These are phyloP conservation scores for Pseudopithomyces maydicus DNA, from an alignment of 2,329 filamentous ascomycete species.

Conservation along the genomic window DNA sequence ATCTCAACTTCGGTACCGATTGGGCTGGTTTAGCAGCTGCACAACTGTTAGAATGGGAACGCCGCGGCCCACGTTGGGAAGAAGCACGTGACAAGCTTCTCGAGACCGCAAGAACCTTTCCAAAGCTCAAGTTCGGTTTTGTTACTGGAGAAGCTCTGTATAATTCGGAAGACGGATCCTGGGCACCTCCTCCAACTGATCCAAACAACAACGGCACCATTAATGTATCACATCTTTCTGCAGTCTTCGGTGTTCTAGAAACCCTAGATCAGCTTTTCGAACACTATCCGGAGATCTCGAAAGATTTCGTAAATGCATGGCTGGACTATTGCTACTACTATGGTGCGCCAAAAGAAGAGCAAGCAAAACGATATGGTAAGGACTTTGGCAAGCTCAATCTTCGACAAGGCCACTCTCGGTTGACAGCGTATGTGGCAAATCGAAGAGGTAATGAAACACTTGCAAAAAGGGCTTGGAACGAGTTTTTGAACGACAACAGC, in stretches of 20 bases:
- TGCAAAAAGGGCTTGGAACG: slow-evolving; percentile 59
- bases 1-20: slow-evolving; percentile 63
- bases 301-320: slow-evolving; percentile 60
- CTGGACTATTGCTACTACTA: slow-evolving; percentile 67
- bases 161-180: slow-evolving; percentile 55
- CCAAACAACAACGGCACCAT: slow-evolving; percentile 58
- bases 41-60: slow-evolving; percentile 66
- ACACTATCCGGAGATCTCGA: slow-evolving; percentile 54
- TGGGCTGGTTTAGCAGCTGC: slow-evolving; percentile 62
- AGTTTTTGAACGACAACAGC: slow-evolving; percentile 54
- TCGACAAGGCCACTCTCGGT: slow-evolving; percentile 62
- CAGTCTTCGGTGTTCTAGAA: slow-evolving; percentile 64
- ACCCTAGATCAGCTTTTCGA: slow-evolving; percentile 62
- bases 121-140: slow-evolving; percentile 62
- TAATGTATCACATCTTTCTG: slow-evolving; percentile 60
- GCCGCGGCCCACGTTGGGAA: slow-evolving; percentile 59
- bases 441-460: slow-evolving; percentile 53
- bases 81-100: slow-evolving; percentile 58
- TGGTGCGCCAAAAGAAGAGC: slow-evolving; percentile 55
- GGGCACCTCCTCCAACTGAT: slow-evolving; percentile 60
- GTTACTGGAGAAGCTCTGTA: slow-evolving; percentile 62
- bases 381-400: slow-evolving; percentile 55
- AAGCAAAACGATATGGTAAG: slow-evolving; percentile 58
- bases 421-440: slow-evolving; percentile 60
- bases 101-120: slow-evolving; percentile 57